Base-by-base conservation (phyloP, 805 yeast species). In the Nakazawaea laoshanensis region DNA sequence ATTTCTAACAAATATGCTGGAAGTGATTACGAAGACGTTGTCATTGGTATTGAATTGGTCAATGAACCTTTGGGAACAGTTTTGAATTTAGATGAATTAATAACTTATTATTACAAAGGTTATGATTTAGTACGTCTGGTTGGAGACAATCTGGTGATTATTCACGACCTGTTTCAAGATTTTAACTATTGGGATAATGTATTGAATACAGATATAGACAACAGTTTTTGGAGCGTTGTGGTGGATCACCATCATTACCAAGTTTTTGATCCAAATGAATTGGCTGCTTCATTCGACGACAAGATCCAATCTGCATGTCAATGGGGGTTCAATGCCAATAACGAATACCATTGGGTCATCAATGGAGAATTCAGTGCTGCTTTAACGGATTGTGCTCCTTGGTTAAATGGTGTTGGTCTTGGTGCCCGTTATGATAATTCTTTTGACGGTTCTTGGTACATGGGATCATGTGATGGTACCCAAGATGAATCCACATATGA, bases 221-320 rank as follows among this genome's bases (percentile, higher is more conserved):
- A 32, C 7, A 22, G 25, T 24, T 67, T 60, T 51, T 75, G 77
- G 73, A 75, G 78, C 47, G 79, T 84, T 33, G 74, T 83, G 13
- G 55, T 87, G 21, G 96, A 88, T 54, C 95, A 85, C 59, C 96
- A 88, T 58, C 80, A 81, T 52, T 88, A 88, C 63, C 94, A 85
- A 61, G 92, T 83, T n/a, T 88, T 88, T 55, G 63, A 74, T 27
- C 52, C 65, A n/a, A 71, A 61, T 19, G 78, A 80, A 57, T 62
- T 86, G 36, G 44, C 58, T 27, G 60, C 73, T 43, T 34, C 57
- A 34, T 63, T 83, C 34, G 82, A 76, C 39, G 70, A 73, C 25
- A 94, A 83, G 48, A 48, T 89, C 30, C 45, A 51, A 20, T 48
- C 59, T 25, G 75, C 78, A 3, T 72, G 81, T 50, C 35, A 41